phyloP scores from a whole-genome alignment of 1,284 basidiomycete genomes.

The Puccinia hordei region DNA sequence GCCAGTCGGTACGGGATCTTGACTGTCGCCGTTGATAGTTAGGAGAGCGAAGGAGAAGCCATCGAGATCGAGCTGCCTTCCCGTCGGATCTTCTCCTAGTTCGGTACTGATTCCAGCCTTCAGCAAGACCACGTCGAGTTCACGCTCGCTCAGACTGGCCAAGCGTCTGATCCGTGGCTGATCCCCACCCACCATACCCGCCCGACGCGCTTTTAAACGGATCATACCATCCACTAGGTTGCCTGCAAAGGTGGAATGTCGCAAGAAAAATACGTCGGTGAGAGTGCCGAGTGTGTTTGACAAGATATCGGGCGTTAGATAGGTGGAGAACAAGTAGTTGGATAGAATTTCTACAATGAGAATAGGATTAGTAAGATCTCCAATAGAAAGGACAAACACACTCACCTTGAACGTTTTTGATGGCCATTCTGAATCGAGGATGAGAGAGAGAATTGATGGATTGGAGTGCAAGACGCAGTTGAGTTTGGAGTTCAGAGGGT shows the following conservation, averaged over 20 bases:
- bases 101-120: slow-evolving; percentile 43
- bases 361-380: neutral
- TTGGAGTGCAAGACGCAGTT: neutral
- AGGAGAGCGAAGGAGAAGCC: slow-evolving; percentile 27
- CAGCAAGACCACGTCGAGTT: slow-evolving; percentile 33
- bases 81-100: neutral
- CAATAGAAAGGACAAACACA: neutral
- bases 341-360: slow-evolving; percentile 39
- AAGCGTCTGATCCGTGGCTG: neutral
- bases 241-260: neutral
- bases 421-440: slow-evolving; percentile 27
- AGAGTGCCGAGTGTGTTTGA: slow-evolving; percentile 6
- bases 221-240: slow-evolving; percentile 26
- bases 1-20: neutral
- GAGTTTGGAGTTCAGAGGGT: slow-evolving; percentile 10
- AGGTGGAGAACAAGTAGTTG: slow-evolving; percentile 35
- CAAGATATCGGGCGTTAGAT: slow-evolving; percentile 33
- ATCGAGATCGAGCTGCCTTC: neutral
- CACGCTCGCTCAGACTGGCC: slow-evolving; percentile 21
- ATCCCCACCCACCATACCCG: neutral
- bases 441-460: slow-evolving; percentile 18
- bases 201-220: neutral
- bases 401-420: slow-evolving; percentile 38
- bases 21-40: neutral
- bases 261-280: slow-evolving; percentile 31